These are phyloP conservation scores for Saccharomycopsis babjevae DNA, from an alignment of 805 yeast species.

Conservation along the genomic window DNA sequence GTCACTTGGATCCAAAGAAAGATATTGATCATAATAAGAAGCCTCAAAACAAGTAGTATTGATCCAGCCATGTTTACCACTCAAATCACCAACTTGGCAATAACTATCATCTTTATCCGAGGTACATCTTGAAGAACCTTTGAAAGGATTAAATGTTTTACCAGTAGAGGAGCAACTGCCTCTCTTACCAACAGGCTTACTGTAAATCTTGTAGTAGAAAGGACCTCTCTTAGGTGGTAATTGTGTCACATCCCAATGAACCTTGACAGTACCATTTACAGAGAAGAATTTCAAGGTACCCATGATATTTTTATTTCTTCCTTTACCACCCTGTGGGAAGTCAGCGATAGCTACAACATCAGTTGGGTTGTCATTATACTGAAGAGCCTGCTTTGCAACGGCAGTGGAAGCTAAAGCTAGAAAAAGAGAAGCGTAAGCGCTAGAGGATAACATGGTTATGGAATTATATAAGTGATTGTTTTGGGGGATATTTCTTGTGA, in stretches of 20 bases:
- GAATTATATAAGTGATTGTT: neutral
- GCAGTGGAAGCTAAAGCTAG: slow-evolving; percentile 7
- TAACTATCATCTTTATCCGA: slow-evolving; percentile 38
- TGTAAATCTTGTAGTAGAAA: slow-evolving; percentile 61
- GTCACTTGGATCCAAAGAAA: slow-evolving; percentile 47
- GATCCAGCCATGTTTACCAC: slow-evolving; percentile 70
- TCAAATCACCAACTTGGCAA: slow-evolving; percentile 66
- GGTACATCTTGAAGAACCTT: slow-evolving; percentile 45
- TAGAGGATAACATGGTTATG: neutral
- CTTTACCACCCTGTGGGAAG: slow-evolving; percentile 37
- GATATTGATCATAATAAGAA: slow-evolving; percentile 51
- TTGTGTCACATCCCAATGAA: slow-evolving; percentile 61
- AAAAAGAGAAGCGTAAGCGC: slow-evolving; percentile 1
- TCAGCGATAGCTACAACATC: slow-evolving; percentile 48
- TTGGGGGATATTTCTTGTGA: neutral
- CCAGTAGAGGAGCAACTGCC: slow-evolving; percentile 48
- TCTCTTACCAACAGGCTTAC: slow-evolving; percentile 38
- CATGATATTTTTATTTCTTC: slow-evolving; percentile 27
- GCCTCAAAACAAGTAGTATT: slow-evolving; percentile 60
- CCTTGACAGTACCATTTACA: slow-evolving; percentile 50
- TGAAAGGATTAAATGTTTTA: slow-evolving; percentile 53
- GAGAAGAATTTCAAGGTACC: slow-evolving; percentile 53
- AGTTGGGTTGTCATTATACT: slow-evolving; percentile 37
- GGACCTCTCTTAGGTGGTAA: slow-evolving; percentile 60
- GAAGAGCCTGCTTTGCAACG: slow-evolving; percentile 41